phyloP scores from a whole-genome alignment of 2,329 filamentous ascomycete genomes.

The Xylariaceae sp. region DNA sequence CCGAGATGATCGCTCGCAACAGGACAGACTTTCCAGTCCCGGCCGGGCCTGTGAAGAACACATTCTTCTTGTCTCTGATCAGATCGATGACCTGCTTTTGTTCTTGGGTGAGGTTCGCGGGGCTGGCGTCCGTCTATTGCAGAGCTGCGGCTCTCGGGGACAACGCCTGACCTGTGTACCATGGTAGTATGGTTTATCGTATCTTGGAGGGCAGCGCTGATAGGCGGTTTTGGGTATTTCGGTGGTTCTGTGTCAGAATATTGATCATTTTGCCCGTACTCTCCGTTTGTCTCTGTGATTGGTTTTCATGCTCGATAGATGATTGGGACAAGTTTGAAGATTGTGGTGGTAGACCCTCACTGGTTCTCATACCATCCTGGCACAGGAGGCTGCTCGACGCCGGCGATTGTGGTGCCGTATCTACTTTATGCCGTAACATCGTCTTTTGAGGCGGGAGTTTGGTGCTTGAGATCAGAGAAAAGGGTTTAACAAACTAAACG shows the following conservation, averaged over 20 bases:
- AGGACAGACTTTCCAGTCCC: neutral
- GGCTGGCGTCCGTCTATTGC: neutral
- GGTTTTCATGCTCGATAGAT: neutral
- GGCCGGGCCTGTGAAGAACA: neutral
- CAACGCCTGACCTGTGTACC: neutral
- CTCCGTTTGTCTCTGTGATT: neutral
- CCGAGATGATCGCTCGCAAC: constrained; percentile 56
- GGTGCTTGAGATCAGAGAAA: neutral
- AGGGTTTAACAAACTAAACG: neutral
- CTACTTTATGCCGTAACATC: neutral
- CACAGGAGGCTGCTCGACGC: neutral
- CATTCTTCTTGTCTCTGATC: neutral
- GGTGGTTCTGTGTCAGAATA: neutral
- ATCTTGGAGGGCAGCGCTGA: neutral
- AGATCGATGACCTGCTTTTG: neutral
- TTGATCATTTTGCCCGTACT: neutral
- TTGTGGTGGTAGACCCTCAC: neutral
- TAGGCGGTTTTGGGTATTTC: no score
- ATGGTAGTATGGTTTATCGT: neutral
- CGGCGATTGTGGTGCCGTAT: neutral
- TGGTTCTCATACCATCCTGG: neutral
- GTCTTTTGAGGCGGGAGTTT: neutral
- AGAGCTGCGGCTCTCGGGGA: neutral
- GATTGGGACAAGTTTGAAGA: neutral
- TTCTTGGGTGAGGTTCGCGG: neutral